Evolutionary conservation across 306 rosid genomes (phyloP).

Genomic region (Cucumis melo): DNA sequence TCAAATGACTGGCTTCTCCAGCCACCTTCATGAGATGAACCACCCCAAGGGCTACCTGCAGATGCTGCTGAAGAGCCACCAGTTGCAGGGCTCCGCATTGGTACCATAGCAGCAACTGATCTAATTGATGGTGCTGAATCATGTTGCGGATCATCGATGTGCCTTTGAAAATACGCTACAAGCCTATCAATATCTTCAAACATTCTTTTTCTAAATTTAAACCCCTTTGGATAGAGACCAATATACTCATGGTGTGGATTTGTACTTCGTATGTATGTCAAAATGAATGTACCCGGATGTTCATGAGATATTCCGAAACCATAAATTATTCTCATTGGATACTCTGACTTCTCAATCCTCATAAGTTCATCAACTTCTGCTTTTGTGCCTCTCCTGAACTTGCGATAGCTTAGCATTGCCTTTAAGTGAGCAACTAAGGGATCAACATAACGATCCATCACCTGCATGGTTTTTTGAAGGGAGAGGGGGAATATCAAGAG

Average conservation of each 20-base stretch:
- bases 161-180: conserved; percentile 79
- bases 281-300: conserved; percentile 96
- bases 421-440: conserved; percentile 81
- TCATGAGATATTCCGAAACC: conserved; percentile 84
- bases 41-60: conserved; percentile 76
- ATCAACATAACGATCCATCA: conserved; percentile 97
- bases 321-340: conserved; percentile 82
- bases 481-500: background rate
- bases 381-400: conserved; percentile 71
- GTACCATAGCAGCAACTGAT: conserved; percentile 98
- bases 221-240: conserved; percentile 97
- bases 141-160: conserved; percentile 77
- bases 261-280: conserved; percentile 75
- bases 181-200: conserved; percentile 93
- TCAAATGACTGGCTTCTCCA: conserved; percentile 74
- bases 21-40: conserved; percentile 62
- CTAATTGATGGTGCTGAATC: conserved; percentile 80
- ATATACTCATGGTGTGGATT: conserved; percentile 97
- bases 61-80: conserved; percentile 87
- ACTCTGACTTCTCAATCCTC: conserved; percentile 61
- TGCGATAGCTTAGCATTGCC: conserved; percentile 78
- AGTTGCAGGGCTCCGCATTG: conserved; percentile 95
- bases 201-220: conserved; percentile 91
- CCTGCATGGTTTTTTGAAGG: conserved; percentile 25
- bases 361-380: conserved; percentile 86